Base-by-base conservation (phyloP, 768 basidiomycete genomes). In the Naematelia aurantialba region DNA sequence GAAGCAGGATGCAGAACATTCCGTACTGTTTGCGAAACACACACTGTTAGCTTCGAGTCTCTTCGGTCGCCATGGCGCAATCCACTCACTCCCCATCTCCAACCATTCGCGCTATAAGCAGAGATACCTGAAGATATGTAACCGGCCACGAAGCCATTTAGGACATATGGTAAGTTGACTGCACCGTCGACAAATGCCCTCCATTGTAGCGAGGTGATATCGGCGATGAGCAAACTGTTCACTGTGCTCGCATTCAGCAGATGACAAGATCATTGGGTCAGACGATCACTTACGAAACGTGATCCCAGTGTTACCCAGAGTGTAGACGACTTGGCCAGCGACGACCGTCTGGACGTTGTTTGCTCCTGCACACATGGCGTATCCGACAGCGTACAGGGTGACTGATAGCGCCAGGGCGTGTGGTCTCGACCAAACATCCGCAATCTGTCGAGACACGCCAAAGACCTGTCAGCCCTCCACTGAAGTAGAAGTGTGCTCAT, bases 201-300 rank as follows among this genome's bases (percentile, higher is more conserved):
- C 65, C 67, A 77, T 56, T 74, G 65, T 11, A 76, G 62, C 10
- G 71, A 67, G 2, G 66, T 68, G 17, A 77, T 58, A 47, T 75
- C 76, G 14, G 61, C 73, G 21, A 70, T 48, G 26, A 72, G n/a
- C 48, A 72, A 44, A 44, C n/a, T 11, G 39, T 44, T n/a, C 11
- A n/a, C 39, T 44, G 39, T 44, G 39, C 39, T 11, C 39, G 39
- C n/a, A n/a, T 11, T 44, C 39, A 44, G 11, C n/a, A n/a, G 11
- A 11, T 44, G 39, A 11, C 11, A 44, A n/a, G 39, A 44, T 44
- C n/a, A 11, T 11, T 11, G 39, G 12, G 39, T 44, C 39, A 44
- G 39, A 11, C 12, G 12, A 11, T 11, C n/a, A 61, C 60, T 57
- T 42, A 60, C 63, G 42, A 27, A 75, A 62, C 14, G 56, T 57